Conservation (phyloP, 768 basidiomycete species). For the Tephrocybe rancida region DNA sequence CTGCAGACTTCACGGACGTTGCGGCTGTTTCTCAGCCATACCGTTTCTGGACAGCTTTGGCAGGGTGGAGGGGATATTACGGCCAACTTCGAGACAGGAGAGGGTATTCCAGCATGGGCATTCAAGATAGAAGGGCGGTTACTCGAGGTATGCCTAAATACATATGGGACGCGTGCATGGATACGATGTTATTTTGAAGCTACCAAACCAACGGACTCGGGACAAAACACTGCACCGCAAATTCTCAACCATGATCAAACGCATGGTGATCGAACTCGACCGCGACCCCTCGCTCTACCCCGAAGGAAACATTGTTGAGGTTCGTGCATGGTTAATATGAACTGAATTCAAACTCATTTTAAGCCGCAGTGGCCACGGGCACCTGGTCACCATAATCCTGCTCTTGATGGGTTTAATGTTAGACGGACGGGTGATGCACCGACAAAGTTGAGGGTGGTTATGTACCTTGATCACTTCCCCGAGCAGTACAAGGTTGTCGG, state of each 20-base stretch:
- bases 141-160: slow-evolving; percentile 59
- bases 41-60: slow-evolving; percentile 85
- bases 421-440: slow-evolving; percentile 78
- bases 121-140: slow-evolving; percentile 87
- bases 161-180: not conserved
- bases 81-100: slow-evolving; percentile 75
- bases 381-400: slow-evolving; percentile 55
- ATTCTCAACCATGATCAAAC: slow-evolving; percentile 84
- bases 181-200: slow-evolving; percentile 33
- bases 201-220: slow-evolving; percentile 60
- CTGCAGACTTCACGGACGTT: slow-evolving; percentile 80
- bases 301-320: slow-evolving; percentile 91
- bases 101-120: slow-evolving; percentile 88
- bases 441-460: slow-evolving; percentile 79
- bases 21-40: slow-evolving; percentile 86
- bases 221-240: slow-evolving; percentile 69
- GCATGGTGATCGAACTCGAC: slow-evolving; percentile 86
- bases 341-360: not conserved
- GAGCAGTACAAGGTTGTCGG: slow-evolving; percentile 82
- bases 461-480: slow-evolving; percentile 85
- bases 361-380: slow-evolving; percentile 61
- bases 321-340: slow-evolving; percentile 29
- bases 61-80: slow-evolving; percentile 59
- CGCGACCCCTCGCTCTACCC: slow-evolving; percentile 79
- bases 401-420: slow-evolving; percentile 86